phyloP scores from a whole-genome alignment of 2,329 filamentous ascomycete species.

The Talaromyces marneffei region DNA sequence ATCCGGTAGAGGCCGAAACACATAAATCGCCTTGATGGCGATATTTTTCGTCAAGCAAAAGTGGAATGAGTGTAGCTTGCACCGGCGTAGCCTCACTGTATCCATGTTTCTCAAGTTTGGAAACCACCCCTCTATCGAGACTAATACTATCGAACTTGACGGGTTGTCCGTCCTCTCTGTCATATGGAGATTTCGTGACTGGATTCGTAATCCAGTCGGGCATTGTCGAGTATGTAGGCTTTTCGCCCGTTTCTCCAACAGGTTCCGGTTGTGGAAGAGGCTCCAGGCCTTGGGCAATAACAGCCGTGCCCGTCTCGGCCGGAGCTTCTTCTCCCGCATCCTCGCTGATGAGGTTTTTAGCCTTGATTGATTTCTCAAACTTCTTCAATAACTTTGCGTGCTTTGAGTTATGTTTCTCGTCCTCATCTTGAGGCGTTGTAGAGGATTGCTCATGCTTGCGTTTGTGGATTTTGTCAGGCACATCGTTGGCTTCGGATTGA shows the following conservation, averaged over 20 bases:
- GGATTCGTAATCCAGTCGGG: slow-evolving; percentile 77
- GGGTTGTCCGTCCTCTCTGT: slow-evolving; percentile 28
- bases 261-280: slow-evolving; percentile 69
- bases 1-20: slow-evolving; percentile 88
- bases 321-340: slow-evolving; percentile 11
- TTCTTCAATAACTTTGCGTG: slow-evolving; percentile 35
- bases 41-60: slow-evolving; percentile 63
- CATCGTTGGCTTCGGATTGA: slow-evolving; percentile 19
- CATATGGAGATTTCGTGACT: slow-evolving; percentile 59
- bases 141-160: slow-evolving; percentile 60
- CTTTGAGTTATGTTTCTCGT: slow-evolving; percentile 23
- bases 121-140: slow-evolving; percentile 55
- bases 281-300: slow-evolving; percentile 55
- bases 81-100: slow-evolving; percentile 70
- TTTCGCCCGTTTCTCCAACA: slow-evolving; percentile 51
- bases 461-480: slow-evolving; percentile 21
- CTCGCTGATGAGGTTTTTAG: slow-evolving; percentile 17
- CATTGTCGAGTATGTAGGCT: slow-evolving; percentile 68
- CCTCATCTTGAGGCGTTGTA: slow-evolving; percentile 22
- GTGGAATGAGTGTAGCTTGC: slow-evolving; percentile 71
- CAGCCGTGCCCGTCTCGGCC: slow-evolving; percentile 22
- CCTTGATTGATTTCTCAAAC: slow-evolving; percentile 31
- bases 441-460: slow-evolving; percentile 17
- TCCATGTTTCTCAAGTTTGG: slow-evolving; percentile 60
- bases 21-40: slow-evolving; percentile 70